phyloP scores from a whole-genome alignment of 2,329 filamentous ascomycete genomes.

The Lasiodiplodia hormozganensis region DNA sequence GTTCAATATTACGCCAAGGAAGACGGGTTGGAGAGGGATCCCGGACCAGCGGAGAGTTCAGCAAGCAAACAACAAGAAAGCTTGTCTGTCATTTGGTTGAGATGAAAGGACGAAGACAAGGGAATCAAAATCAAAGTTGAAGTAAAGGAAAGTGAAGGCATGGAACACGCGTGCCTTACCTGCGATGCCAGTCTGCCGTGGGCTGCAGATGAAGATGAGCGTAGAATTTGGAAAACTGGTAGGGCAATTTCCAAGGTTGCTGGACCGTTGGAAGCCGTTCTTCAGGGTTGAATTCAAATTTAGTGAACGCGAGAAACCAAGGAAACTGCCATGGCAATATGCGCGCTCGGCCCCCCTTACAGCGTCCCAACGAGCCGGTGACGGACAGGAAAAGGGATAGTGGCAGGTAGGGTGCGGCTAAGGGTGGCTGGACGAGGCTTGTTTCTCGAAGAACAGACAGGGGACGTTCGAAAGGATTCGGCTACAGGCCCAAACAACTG shows the following conservation, averaged over 20 bases:
- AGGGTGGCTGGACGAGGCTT: not conserved
- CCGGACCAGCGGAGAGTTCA: not conserved
- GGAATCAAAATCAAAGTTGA: slow-evolving; percentile 7
- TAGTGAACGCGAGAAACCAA: not conserved
- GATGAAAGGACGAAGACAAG: slow-evolving; percentile 11
- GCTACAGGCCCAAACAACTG: not conserved
- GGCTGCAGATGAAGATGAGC: slow-evolving; percentile 5
- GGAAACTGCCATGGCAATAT: slow-evolving; percentile 11
- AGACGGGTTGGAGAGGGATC: not conserved
- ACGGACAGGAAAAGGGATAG: not conserved
- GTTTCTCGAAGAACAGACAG: not conserved
- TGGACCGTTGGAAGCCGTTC: not conserved
- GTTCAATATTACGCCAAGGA: not conserved
- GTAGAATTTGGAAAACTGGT: not conserved
- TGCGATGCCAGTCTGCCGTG: too few relatives aligned
- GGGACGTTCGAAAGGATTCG: not conserved
- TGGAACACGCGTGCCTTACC: not conserved
- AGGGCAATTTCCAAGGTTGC: not conserved
- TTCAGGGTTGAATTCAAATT: not conserved
- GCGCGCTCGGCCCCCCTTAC: not conserved
- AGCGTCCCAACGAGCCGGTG: not conserved
- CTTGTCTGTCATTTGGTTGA: not conserved
- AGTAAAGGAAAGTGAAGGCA: not conserved
- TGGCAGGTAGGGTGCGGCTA: not conserved
- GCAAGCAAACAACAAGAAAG: not conserved